Percentiles rank a stretch among this genome's conserved stretches.
Conservation (phyloP, 441 rosid species). For the Euphorbia celastroides region DNA sequence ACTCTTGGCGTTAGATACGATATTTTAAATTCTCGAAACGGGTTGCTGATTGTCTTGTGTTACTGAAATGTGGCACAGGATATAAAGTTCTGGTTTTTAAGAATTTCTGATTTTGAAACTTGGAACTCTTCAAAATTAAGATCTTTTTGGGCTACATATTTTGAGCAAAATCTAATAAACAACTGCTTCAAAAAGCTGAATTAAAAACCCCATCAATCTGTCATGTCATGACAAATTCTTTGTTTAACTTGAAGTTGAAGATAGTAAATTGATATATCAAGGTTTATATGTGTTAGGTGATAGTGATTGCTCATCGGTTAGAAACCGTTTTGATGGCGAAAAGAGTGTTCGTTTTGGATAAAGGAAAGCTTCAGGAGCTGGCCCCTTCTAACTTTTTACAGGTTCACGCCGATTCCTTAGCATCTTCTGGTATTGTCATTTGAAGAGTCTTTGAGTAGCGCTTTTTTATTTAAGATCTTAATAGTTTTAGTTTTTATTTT, state of each 20-base stretch:
- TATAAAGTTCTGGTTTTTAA: background rate
- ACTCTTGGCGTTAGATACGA: background rate
- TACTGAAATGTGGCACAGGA: background rate
- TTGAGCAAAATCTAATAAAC: background rate
- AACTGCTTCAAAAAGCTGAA: background rate
- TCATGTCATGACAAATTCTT: background rate
- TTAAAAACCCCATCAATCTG: background rate
- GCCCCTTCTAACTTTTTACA: conserved; percentile 41
- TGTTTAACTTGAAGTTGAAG: background rate
- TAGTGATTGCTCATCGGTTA: conserved; percentile 82
- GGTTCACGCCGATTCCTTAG: conserved; percentile 25
- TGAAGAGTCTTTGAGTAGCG: conserved; percentile 19
- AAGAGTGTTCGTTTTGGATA: conserved; percentile 53
- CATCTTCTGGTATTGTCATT: conserved; percentile 47
- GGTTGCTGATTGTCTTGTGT: background rate
- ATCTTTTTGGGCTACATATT: background rate
- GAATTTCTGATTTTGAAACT: background rate
- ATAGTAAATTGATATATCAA: background rate
- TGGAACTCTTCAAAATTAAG: background rate
- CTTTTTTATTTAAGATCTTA: background rate
- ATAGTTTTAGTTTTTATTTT: background rate
- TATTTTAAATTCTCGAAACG: background rate
- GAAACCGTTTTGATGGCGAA: conserved; percentile 83
- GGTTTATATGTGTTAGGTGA: conserved; percentile 37
- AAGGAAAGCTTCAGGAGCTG: conserved; percentile 67